A percentile compares a stretch with the other conserved stretches of the same genome.
Evolutionary conservation across 805 yeast species (phyloP).

Genomic region (Saturnispora serradocipensis): DNA sequence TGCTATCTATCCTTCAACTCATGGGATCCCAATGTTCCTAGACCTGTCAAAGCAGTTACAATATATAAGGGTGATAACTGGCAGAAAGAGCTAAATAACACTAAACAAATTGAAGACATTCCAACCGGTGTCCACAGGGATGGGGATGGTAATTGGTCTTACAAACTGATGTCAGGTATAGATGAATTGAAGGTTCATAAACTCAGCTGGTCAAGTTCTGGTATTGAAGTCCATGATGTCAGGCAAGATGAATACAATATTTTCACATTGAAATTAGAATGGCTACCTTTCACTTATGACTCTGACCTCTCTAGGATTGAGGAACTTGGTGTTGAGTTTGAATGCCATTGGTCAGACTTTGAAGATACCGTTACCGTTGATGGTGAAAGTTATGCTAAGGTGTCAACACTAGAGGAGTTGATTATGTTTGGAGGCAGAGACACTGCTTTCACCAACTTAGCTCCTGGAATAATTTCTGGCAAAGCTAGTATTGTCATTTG

Average conservation of each 20-base stretch:
- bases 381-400: constrained; percentile 27
- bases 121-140: constrained; percentile 41
- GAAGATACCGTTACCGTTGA: constrained; percentile 35
- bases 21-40: constrained; percentile 27
- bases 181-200: constrained; percentile 57
- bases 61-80: constrained; percentile 30
- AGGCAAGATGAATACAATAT: constrained; percentile 8
- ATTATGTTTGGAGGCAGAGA: constrained; percentile 57
- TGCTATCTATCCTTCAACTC: constrained; percentile 56
- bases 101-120: constrained; percentile 11
- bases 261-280: constrained; percentile 59
- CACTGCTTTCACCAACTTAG: constrained; percentile 55
- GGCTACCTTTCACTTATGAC: constrained; percentile 59
- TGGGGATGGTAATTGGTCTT: constrained; percentile 28
- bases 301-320: constrained; percentile 24
- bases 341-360: constrained; percentile 76
- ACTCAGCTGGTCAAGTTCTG: constrained; percentile 43
- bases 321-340: constrained; percentile 45
- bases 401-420: constrained; percentile 70
- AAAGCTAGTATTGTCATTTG: constrained; percentile 18
- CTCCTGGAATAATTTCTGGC: constrained; percentile 60
- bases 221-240: not conserved
- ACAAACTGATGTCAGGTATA: constrained; percentile 53
- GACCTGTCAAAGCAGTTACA: constrained; percentile 60
- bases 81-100: constrained; percentile 2